These are phyloP conservation scores for Tolypocladium amazonense DNA, from an alignment of 2,329 filamentous ascomycete species.

Conservation along the genomic window DNA sequence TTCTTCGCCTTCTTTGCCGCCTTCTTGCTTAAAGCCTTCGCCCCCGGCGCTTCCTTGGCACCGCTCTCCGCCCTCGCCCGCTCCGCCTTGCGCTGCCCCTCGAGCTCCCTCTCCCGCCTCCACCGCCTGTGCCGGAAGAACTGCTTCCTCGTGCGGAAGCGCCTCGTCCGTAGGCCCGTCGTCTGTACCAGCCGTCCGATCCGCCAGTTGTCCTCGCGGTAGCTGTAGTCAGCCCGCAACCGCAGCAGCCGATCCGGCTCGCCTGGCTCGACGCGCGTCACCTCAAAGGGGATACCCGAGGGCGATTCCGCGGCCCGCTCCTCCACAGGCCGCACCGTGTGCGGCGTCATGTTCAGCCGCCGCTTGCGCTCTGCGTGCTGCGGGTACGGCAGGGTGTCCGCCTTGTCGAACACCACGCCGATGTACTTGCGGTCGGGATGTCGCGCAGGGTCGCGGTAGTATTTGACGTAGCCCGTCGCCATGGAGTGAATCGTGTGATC, in stretches of 20 bases:
- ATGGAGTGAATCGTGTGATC: conserved; percentile 93
- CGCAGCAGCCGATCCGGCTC: conserved; percentile 37
- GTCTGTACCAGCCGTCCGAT: conserved; percentile 44
- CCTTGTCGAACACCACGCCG: conserved; percentile 77
- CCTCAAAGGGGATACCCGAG: conserved; percentile 39
- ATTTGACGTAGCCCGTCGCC: conserved; percentile 83
- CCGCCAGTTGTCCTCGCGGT: conserved; percentile 49
- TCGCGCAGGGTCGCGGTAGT: conserved; percentile 77
- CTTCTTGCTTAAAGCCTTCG: conserved; percentile 22
- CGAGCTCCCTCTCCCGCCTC: conserved; percentile 30
- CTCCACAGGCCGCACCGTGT: conserved; percentile 29
- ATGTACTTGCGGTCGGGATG: conserved; percentile 92
- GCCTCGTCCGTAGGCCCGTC: conserved; percentile 37
- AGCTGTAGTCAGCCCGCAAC: conserved; percentile 44
- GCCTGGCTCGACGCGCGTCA: conserved; percentile 29
- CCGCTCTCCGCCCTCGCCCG: conserved; percentile 21
- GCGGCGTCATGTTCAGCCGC: conserved; percentile 60
- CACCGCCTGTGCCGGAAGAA: conserved; percentile 33
- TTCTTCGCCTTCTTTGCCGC: conserved; percentile 26
- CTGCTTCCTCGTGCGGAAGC: conserved; percentile 39
- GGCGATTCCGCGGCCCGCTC: conserved; percentile 30
- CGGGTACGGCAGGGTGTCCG: conserved; percentile 69
- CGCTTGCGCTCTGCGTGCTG: conserved; percentile 63
- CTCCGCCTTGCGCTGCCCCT: conserved; percentile 28
- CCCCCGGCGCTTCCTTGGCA: conserved; percentile 19